Base-by-base conservation (phyloP, 2,329 filamentous ascomycete species). In the Pseudocercospora macadamiae region DNA sequence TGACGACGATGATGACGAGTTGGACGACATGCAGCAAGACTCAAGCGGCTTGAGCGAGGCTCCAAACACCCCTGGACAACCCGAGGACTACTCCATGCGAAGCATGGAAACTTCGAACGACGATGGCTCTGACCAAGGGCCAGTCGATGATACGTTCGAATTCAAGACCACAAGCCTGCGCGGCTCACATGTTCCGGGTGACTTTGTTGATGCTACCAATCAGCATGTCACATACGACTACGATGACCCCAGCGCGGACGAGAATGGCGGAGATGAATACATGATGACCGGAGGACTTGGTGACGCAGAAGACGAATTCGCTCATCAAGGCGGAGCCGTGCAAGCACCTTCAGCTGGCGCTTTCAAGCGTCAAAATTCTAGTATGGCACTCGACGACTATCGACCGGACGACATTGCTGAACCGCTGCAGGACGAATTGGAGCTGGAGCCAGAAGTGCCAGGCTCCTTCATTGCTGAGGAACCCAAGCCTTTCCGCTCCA, bases 381-480 rank as follows among this genome's bases (percentile, higher is more conserved):
- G 70, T 68, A 66, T 70, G 63, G 61, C 63, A 21, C 60, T 66
- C 57, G 68, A 69, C 28, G 77, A 81, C 68, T 81, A 32, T 30
- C 62, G 60, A 36, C 55, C 60, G 54, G 57, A 60, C 52, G 59
- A 64, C 59, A 57, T 66, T 58, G 62, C 87, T 73, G 89, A 89
- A 85, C 91, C 91, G 83, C 54, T 55, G 60, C 62, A 66, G 64
- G 57, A 54, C 59, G 59, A 59, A 32, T 28, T 32, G 18, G 89
- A 87, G 75, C 51, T 23, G 25, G 85, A 84, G 81, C 84, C 88
- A 79, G 86, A 87, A 72, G 84, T 92, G 86, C 88, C 89, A 81
- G 89, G 90, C 80, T 87, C 89, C 81, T 90, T 87, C 78, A 83
- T 86, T 68, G 82, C 84, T 76, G 85, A 84, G 79, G 84, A 87